phyloP scores from a whole-genome alignment of 345 rosid species.

The Erucastrum elatum region DNA sequence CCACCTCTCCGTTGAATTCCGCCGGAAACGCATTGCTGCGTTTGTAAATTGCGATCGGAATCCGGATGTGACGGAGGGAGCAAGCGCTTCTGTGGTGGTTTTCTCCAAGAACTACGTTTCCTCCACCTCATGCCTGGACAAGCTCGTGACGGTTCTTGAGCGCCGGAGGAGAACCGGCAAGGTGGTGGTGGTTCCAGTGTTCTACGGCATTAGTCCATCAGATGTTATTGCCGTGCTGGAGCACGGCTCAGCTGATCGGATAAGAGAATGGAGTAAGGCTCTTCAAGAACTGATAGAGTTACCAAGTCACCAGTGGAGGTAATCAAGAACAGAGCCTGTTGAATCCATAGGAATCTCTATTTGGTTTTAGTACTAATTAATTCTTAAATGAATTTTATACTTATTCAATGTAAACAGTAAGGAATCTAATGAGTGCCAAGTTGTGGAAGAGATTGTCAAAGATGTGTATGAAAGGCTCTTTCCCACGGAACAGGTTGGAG shows the following conservation, averaged over 20 bases:
- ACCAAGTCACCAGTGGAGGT: constrained; percentile 9
- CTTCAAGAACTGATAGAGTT: not conserved
- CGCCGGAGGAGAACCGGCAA: not conserved
- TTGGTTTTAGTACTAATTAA: not conserved
- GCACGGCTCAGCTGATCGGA: not conserved
- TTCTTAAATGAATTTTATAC: not conserved
- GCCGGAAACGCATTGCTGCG: not conserved
- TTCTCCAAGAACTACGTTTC: not conserved
- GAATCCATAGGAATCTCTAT: no score
- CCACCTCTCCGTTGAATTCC: not conserved
- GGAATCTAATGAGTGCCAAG: not conserved
- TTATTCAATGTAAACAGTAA: constrained; percentile 8
- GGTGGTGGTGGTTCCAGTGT: constrained; percentile 25
- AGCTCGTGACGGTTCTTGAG: not conserved
- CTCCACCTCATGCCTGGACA: constrained; percentile 1
- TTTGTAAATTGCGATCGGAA: not conserved
- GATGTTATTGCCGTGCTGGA: not conserved
- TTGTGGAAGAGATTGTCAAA: constrained; percentile 30
- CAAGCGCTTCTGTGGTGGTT: constrained; percentile 2
- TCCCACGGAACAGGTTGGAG: not conserved
- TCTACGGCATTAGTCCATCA: constrained; percentile 16
- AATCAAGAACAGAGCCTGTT: not conserved
- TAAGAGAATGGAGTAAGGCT: not conserved
- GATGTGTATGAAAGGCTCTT: not conserved
- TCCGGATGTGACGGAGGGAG: not conserved